A percentile compares a stretch with the other conserved stretches of the same genome.
These are phyloP conservation scores for Rubia yunnanensis DNA, from an alignment of 257 asterid genomes.

Conservation along the genomic window DNA sequence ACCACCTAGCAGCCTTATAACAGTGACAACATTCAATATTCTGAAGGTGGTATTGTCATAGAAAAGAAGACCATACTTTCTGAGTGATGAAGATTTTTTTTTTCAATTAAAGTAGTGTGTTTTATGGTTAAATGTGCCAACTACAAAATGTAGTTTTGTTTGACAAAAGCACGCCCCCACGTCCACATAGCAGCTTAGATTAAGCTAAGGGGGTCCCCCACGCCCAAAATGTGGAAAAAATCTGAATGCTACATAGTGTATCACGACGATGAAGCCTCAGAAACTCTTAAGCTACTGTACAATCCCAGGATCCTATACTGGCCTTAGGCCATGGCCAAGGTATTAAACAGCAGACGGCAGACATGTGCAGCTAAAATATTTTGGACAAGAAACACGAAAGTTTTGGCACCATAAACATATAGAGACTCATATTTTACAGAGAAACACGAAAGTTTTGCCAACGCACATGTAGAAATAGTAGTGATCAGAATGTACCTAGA, in stretches of 20 bases:
- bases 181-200: background rate
- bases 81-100: background rate
- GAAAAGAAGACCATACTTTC: background rate
- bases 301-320: background rate
- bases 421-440: background rate
- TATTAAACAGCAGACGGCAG: background rate
- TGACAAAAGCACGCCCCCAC: background rate
- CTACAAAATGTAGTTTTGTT: background rate
- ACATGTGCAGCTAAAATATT: too few species aligned
- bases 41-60: background rate
- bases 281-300: background rate
- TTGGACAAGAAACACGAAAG: background rate
- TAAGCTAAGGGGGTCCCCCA: background rate
- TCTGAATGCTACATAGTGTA: background rate
- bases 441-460: background rate
- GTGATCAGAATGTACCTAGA: slow-evolving; percentile 40
- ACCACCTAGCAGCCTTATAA: background rate
- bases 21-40: background rate
- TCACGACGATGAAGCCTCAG: background rate
- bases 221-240: background rate
- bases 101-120: background rate
- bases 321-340: background rate
- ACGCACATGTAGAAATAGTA: background rate
- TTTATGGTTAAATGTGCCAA: background rate
- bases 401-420: background rate